A percentile compares a stretch with the other conserved stretches of the same genome.
phyloP scores from a whole-genome alignment of 305 asterid genomes.

The Solanum hybrid region DNA sequence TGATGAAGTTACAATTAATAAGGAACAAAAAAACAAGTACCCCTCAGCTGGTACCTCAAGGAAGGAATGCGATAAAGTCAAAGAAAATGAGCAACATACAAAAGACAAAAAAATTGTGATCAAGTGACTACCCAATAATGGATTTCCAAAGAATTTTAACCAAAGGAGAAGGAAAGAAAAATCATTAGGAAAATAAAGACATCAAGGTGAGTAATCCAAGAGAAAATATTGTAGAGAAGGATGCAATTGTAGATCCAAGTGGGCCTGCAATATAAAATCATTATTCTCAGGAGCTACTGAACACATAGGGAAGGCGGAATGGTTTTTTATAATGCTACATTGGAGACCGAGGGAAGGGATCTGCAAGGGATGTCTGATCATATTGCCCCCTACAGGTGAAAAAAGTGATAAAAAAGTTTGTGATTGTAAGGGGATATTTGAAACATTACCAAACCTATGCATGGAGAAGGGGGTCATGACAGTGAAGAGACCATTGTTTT shows the following conservation, averaged over 20 bases:
- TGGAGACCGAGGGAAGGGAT: background rate
- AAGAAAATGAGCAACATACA: background rate
- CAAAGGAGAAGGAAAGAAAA: background rate
- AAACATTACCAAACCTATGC: background rate
- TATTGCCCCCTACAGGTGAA: background rate
- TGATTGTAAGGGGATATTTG: background rate
- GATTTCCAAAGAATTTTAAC: background rate
- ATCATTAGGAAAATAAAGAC: background rate
- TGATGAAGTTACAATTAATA: background rate
- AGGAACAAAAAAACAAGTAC: background rate
- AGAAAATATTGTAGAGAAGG: background rate
- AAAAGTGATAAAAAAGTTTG: background rate
- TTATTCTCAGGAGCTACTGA: no score
- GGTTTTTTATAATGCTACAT: no score
- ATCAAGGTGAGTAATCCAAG: background rate
- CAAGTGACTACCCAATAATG: background rate
- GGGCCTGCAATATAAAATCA: background rate
- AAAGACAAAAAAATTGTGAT: rapidly evolving
- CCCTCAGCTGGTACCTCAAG: no score
- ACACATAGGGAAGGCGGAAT: background rate
- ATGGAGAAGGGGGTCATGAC: background rate
- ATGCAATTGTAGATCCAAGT: background rate
- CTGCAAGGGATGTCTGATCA: background rate
- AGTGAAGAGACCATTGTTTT: background rate
- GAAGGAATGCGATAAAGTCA: background rate